Evolutionary conservation across 75 land plant species (phyloP).

Genomic region (Pseudotsuga menziesii): DNA sequence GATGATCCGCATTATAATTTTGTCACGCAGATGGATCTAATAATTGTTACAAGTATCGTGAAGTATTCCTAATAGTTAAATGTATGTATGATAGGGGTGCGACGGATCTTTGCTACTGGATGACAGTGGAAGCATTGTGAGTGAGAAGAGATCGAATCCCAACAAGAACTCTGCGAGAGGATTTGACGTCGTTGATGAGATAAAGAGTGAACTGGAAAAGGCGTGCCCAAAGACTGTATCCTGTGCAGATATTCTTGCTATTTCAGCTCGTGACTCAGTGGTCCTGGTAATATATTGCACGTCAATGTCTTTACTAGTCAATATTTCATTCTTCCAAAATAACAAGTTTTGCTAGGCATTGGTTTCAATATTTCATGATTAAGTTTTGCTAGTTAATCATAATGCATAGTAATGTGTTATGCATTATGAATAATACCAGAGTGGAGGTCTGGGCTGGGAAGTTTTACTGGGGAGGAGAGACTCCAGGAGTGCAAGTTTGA

Average conservation of each 20-base stretch:
- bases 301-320: background rate
- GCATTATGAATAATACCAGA: constrained; percentile 11
- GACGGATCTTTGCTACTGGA: constrained; percentile 13
- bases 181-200: constrained; percentile 11
- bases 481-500: constrained; percentile 44
- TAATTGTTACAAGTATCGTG: too few species aligned
- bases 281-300: background rate
- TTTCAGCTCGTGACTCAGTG: constrained; percentile 16
- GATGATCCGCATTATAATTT: background rate
- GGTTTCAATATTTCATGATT: background rate
- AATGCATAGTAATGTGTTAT: background rate
- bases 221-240: constrained; percentile 18
- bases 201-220: constrained; percentile 12
- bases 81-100: background rate
- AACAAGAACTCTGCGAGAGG: constrained; percentile 10
- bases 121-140: constrained; percentile 3
- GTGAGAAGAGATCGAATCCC: constrained; percentile 9
- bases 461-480: constrained; percentile 76
- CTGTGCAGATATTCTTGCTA: constrained; percentile 20
- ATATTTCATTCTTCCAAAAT: background rate
- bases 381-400: too few species aligned
- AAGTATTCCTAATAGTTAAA: too few species aligned
- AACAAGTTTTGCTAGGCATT: background rate
- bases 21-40: too few species aligned
- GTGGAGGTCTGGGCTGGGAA: constrained; percentile 67